Evolutionary conservation across 768 basidiomycete genomes (phyloP), one percentile per base, ranked within the genome.

Genomic region (Panellus pusillus): DNA sequence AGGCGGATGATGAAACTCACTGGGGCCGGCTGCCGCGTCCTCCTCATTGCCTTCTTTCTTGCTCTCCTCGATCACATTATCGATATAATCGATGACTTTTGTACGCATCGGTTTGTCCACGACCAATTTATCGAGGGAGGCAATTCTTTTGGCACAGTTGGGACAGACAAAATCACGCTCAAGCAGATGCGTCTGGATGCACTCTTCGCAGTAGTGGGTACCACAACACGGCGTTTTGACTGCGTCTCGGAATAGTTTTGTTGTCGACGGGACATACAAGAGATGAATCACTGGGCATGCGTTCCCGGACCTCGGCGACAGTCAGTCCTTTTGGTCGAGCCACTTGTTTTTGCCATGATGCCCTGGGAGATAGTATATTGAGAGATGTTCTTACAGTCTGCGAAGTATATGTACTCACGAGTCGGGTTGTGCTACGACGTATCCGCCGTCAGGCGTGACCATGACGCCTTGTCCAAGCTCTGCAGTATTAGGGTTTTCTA

Each of bases 391-490:
- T 24, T 24, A 24, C 24, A 24, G 24, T 24, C 24, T 6, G 6
- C 24, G 24, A 24, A 24, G 24, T 24, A 24, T 24, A 24, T 24
- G 24, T 6, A 82, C 93, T 65, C 72, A 98, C 96, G 84, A 81
- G 72, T 99, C 97, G 0, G 97, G 95, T 65, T 98, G 89, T 1
- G 96, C 96, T 37, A 96, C 89, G 17, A 99, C 97, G 71, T 96
- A 98, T 35, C 93, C 93, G 56, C 97, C 97, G 68, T 99, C 97
- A 0, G 96, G 94, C 3, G 96, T 98, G 55, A 99, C 89, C 97
- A 99, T 99, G 44, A 98, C 86, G 17, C 96, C 95, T 62, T 88
- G 87, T 6, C 84, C 82, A 24, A 89, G 72, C 53, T 85, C 84
- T 18, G 81, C 86, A 51, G 69, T 72, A 47, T 80, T 82, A 11